These are phyloP conservation scores for Saccharum hybrid DNA, from an alignment of 202 grass and related monocot species.

Conservation along the genomic window DNA sequence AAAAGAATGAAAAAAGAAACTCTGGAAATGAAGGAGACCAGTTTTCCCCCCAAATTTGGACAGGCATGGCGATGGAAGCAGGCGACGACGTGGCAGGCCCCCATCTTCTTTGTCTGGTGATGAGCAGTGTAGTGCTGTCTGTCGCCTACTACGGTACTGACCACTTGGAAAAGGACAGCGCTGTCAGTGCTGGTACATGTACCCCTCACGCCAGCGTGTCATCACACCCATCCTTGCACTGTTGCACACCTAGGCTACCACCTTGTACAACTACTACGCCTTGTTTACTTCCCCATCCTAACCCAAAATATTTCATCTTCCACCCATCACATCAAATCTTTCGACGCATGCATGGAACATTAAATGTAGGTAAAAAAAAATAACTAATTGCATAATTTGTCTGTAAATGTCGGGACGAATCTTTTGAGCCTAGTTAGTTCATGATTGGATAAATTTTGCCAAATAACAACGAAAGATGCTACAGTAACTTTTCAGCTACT, in stretches of 20 bases:
- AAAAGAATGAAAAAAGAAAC: neutral
- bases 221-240: neutral
- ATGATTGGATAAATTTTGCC: too few species aligned
- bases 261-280: too few species aligned
- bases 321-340: too few species aligned
- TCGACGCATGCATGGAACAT: too few species aligned
- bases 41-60: neutral
- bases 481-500: too few species aligned
- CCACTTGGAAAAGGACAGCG: conserved; percentile 18
- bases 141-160: conserved; percentile 6
- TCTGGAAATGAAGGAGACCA: neutral
- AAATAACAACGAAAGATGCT: too few species aligned
- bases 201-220: conserved; percentile 53
- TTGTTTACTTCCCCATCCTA: too few species aligned
- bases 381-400: too few species aligned
- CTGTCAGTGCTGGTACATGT: conserved; percentile 59
- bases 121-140: neutral
- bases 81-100: neutral
- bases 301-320: too few species aligned
- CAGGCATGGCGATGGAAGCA: neutral
- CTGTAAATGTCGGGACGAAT: too few species aligned
- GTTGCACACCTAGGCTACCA: neutral
- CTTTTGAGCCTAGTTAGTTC: too few species aligned
- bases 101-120: neutral
- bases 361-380: too few species aligned